These are phyloP conservation scores for Aspergillus fumigatiaffinis DNA, from an alignment of 2,329 filamentous ascomycete species.

Conservation along the genomic window DNA sequence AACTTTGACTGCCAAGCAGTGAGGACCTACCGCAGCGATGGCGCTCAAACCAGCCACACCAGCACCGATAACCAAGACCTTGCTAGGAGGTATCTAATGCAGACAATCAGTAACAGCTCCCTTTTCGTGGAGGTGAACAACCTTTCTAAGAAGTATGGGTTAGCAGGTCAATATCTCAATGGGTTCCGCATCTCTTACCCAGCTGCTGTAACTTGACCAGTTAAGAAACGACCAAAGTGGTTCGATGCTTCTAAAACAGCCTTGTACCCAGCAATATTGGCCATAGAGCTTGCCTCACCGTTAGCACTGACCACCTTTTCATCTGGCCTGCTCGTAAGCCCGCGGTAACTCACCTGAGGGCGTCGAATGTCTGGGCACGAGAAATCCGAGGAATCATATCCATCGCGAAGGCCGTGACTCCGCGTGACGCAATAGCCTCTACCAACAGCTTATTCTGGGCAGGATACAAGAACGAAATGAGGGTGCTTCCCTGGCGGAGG, in stretches of 20 bases:
- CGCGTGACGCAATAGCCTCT: slow-evolving; percentile 65
- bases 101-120: slow-evolving; percentile 1
- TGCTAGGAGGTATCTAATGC: slow-evolving; percentile 74
- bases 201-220: slow-evolving; percentile 84
- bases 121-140: slow-evolving; percentile 1
- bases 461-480: slow-evolving; percentile 82
- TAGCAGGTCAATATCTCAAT: slow-evolving; percentile 16
- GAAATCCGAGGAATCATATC: slow-evolving; percentile 90
- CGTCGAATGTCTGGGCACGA: slow-evolving; percentile 82
- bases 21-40: slow-evolving; percentile 63
- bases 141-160: slow-evolving; percentile 24
- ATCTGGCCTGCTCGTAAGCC: background rate
- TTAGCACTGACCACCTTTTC: background rate
- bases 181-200: slow-evolving; percentile 46
- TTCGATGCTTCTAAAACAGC: slow-evolving; percentile 87
- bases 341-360: slow-evolving; percentile 49
- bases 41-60: slow-evolving; percentile 85
- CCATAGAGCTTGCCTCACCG: slow-evolving; percentile 66
- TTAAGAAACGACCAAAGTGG: slow-evolving; percentile 81
- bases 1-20: background rate
- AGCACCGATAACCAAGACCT: slow-evolving; percentile 84
- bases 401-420: slow-evolving; percentile 81
- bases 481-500: slow-evolving; percentile 65
- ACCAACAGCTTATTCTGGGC: slow-evolving; percentile 74
- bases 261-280: slow-evolving; percentile 91